phyloP scores from a whole-genome alignment of 169 alveolate species.

The Plasmodium relictum region DNA sequence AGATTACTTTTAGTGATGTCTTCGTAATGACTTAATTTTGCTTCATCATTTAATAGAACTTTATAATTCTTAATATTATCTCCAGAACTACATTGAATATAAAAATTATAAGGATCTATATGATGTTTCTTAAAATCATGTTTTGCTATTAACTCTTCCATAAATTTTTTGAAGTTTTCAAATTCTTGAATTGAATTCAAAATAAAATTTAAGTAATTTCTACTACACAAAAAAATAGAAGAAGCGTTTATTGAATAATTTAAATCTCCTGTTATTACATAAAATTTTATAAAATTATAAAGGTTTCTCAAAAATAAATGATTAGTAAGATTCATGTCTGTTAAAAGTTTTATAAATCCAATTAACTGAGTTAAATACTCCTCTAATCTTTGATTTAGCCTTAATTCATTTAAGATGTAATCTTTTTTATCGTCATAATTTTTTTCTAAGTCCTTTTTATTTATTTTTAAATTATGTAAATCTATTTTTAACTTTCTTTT shows the following conservation, averaged over 20 bases:
- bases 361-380: conserved; percentile 48
- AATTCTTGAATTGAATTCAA: conserved; percentile 57
- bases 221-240: conserved; percentile 22
- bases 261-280: conserved; percentile 68
- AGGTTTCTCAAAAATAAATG: conserved; percentile 58
- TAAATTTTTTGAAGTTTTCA: conserved; percentile 57
- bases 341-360: conserved; percentile 63
- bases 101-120: conserved; percentile 35
- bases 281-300: conserved; percentile 42
- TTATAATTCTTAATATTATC: conserved; percentile 42
- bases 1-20: conserved; percentile 16
- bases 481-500: conserved; percentile 38
- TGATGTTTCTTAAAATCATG: conserved; percentile 14
- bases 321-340: conserved; percentile 76
- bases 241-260: conserved; percentile 36
- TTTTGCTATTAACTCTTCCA: conserved; percentile 3
- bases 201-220: conserved; percentile 62
- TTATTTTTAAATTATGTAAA: conserved; percentile 4
- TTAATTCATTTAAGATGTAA: conserved; percentile 19
- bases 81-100: conserved; percentile 31
- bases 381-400: conserved; percentile 3
- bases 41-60: neutral
- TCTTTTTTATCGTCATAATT: conserved; percentile 8
- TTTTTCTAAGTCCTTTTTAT: conserved; percentile 1
- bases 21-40: neutral